Evolutionary conservation across 2,329 filamentous ascomycete species (phyloP), one percentile per base, ranked within the genome.

Genomic region (Tricladium varicosporioides): DNA sequence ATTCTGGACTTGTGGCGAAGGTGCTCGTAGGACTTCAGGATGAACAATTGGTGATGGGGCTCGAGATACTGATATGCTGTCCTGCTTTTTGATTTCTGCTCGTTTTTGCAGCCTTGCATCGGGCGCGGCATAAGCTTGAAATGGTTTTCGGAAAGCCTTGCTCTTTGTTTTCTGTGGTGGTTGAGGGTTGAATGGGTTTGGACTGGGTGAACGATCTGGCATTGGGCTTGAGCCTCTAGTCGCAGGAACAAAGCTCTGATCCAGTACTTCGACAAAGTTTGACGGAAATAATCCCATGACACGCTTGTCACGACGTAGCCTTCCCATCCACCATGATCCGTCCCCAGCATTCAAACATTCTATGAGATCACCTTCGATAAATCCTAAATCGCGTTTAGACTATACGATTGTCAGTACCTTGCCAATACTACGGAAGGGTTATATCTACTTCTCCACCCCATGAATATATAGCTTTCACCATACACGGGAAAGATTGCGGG

Each of bases 321-420:
- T 85, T 48, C 94, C 94, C 75, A 92, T 96, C 94, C 94, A 99
- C 94, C 94, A 99, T 48, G 91, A 92, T 52, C 94, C 94, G 75
- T 99, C 94, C 62, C 94, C 94, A 16, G 94, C 94, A 72, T 99
- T 99, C 53, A 99, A 80, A 70, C 93, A 97, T 82, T 99, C 94
- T 72, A 99, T 99, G 64, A 99, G 76, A 74, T 99, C 94, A 62
- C 94, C 94, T 74, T 99, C 94, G 65, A 99, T 89, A 74, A 99
- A 99, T 14, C 94, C 94, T 57, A 99, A 81, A 71, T 99, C 94
- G 72, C 89, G 86, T 78, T 96, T 96, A 19, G 89, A 93, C 86
- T 88, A 50, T 10, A 56, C 16, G 60, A 57, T 3, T 31, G 54
- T 62, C 46, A 65, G 58, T 54, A 61, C 44, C 19, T 57, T 51